phyloP scores from a whole-genome alignment of 169 alveolate species.

The Eimeria necatrix region DNA sequence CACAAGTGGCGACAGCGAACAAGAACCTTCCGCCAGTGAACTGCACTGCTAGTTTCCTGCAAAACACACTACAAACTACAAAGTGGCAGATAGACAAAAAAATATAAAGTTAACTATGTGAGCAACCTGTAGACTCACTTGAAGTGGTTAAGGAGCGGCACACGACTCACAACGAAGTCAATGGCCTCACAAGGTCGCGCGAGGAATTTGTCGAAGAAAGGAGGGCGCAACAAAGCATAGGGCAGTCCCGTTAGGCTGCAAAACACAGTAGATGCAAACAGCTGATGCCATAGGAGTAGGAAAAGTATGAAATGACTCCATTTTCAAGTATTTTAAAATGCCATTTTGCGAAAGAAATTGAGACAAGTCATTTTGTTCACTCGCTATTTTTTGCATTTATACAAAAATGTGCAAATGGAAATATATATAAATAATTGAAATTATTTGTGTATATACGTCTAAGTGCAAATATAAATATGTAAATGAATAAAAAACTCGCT shows the following conservation, averaged over 20 bases:
- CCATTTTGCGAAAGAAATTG: no score
- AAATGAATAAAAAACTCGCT: neutral
- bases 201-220: constrained; percentile 71
- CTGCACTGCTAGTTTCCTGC: neutral
- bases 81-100: neutral
- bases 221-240: constrained; percentile 61
- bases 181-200: constrained; percentile 74
- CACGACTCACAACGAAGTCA: constrained; percentile 67
- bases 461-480: neutral
- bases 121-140: constrained; percentile 17
- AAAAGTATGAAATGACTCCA: neutral
- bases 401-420: neutral
- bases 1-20: neutral
- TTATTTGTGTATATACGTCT: no score
- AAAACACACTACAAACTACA: neutral
- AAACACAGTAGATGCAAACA: neutral
- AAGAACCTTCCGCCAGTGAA: neutral
- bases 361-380: no score
- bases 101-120: no score
- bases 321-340: no score
- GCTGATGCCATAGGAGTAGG: neutral
- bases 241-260: constrained; percentile 70
- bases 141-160: constrained; percentile 72
- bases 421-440: no score
- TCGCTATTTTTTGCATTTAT: no score